Conservation (phyloP, 2,329 filamentous ascomycete genomes). For the Cladosporium halotolerans region DNA sequence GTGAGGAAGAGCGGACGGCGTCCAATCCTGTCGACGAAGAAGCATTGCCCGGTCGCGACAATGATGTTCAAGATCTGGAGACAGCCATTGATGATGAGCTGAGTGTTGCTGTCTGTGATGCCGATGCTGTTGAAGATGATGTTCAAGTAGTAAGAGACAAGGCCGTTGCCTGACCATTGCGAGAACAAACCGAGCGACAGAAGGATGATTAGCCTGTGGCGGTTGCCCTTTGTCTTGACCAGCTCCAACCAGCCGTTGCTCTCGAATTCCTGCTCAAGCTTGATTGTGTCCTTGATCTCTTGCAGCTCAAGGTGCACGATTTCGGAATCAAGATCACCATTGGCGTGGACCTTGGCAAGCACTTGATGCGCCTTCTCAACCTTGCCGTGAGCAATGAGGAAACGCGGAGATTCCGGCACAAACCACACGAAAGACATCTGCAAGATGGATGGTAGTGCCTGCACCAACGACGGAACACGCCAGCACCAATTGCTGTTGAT, state of each 20-base stretch:
- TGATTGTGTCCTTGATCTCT: slow-evolving; percentile 46
- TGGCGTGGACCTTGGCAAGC: slow-evolving; percentile 48
- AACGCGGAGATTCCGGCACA: slow-evolving; percentile 56
- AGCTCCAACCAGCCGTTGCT: slow-evolving; percentile 42
- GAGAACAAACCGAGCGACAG: slow-evolving; percentile 50
- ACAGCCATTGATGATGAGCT: slow-evolving; percentile 38
- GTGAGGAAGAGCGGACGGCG: slow-evolving; percentile 32
- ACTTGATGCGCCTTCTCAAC: slow-evolving; percentile 46
- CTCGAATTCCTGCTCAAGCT: slow-evolving; percentile 43
- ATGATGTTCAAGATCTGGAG: slow-evolving; percentile 59
- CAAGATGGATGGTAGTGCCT: slow-evolving; percentile 42
- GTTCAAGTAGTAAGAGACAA: slow-evolving; percentile 40
- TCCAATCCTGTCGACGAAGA: slow-evolving; percentile 32
- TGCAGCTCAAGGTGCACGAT: slow-evolving; percentile 44
- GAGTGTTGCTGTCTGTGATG: slow-evolving; percentile 30
- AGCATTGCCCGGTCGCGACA: slow-evolving; percentile 42
- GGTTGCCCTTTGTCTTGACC: slow-evolving; percentile 47
- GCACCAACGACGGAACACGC: slow-evolving; percentile 49
- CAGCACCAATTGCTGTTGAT: slow-evolving; percentile 43
- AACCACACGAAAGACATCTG: slow-evolving; percentile 44
- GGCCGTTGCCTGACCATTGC: slow-evolving; percentile 52
- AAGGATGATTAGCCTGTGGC: slow-evolving; percentile 49
- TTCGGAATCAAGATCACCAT: slow-evolving; percentile 39
- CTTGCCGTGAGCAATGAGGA: slow-evolving; percentile 49
- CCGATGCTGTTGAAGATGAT: slow-evolving; percentile 32